Base-by-base conservation (phyloP, 148 eudicot species). In the Nyssa sinensis region DNA sequence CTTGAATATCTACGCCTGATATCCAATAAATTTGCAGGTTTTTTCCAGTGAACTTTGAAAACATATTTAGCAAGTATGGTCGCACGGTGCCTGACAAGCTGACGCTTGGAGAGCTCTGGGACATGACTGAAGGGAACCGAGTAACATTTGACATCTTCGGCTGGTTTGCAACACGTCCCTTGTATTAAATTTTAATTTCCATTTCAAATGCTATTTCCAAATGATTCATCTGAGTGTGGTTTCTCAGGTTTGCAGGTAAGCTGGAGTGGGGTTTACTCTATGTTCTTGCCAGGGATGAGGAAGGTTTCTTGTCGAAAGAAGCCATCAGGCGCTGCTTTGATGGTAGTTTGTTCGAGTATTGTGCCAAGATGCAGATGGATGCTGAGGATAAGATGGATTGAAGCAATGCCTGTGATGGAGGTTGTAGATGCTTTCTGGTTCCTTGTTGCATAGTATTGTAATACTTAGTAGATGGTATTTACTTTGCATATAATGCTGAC, bases 61-160 rank as follows among this genome's bases (percentile, higher is more conserved):
- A 85, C 81, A 80, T 81, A 2, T 91, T 93, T 72, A 93, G 92
- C 90, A 91, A 91, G 82, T 88, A 93, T 61, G 97, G 91, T 30
- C 81, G 70, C 0, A 93, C 94, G 2, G 77, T 77, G 4, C 97
- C 97, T 0, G 94, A 91, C 59, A 93, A 93, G 72, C 82, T 93
- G 60, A 83, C 92, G 21, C 65, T 86, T 11, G 71, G 88, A 66
- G 97, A 93, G 82, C 72, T 93, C 24, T 93, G 98, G 98, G 81
- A 77, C 76, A 91, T 93, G 98, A 93, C 97, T 0, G 85, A 91
- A 72, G 97, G 85, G 7, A 89, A 88, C 25, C 81, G 91, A 5
- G 86, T 73, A 17, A 78, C 93, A 19, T 86, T 75, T 64, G 97
- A 93, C 76, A 28, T 85, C 13, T 84, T 86, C 79, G 98, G 98